Base-by-base conservation (phyloP, 768 basidiomycete species). In the Baorangia bicolor region DNA sequence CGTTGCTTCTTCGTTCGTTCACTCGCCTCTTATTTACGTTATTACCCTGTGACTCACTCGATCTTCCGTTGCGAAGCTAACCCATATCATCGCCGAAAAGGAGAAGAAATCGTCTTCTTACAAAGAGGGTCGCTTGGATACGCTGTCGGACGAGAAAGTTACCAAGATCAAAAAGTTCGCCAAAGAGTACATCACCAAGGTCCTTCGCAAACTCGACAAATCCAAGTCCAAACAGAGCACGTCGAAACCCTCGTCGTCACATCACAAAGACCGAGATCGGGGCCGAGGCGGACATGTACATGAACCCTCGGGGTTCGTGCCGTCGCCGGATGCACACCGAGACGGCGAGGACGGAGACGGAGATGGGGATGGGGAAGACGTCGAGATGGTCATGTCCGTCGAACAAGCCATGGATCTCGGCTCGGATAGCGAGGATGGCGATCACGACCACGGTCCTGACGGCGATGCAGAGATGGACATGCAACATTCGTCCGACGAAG, bases 51-150 rank as follows among this genome's bases (percentile, higher is more conserved):
- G 35, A 51, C 53, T 57, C 20, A 50, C 47, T 33, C 49, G 23
- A 34, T 40, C 49, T 27, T 31, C 25, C 39, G 51, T 30, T 55
- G 57, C 21, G 14, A 65, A 97, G 95, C 77, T 97, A 57, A 94
- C 94, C 0, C 81, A 88, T 55, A 69, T 92, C 48, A 88, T 99
- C 53, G 80, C 87, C n/a, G 90, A 94, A 48, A 97, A 97, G 72
- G 96, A 99, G 78, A 96, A 96, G 73, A 96, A 94, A 69, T 90
- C 91, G 0, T 73, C 85, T 4, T 85, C 82, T 40, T 98, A 89
- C 66, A 81, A 79, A 53, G 85, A 88, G n/a, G 81, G 81, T 20
- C 81, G 81, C 50, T 79, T 96, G 14, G 90, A 93, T 3, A 38
- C 80, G 2, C 79, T 98, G 23, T 86, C 91, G 3, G 90, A 94